Percentiles rank a stretch among this genome's conserved stretches.
phyloP scores from a whole-genome alignment of 345 rosid species.

The Heritiera fomes region DNA sequence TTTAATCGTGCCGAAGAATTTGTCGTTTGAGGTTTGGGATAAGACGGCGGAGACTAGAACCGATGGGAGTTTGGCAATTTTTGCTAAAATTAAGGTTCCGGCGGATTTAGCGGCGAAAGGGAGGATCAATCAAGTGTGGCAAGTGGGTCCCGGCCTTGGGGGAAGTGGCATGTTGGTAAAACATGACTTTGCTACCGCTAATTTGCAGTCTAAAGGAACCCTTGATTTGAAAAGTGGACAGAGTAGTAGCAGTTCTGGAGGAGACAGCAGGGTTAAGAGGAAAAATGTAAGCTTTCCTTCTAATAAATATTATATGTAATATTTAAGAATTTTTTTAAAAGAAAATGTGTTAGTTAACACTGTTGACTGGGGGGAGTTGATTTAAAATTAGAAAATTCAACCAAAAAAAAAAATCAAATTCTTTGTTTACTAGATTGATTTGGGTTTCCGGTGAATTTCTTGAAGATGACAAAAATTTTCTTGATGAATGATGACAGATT shows the following conservation, averaged over 20 bases:
- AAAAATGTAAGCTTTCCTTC: slow-evolving; percentile 51
- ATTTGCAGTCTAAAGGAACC: slow-evolving; percentile 36
- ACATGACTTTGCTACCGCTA: slow-evolving; percentile 37
- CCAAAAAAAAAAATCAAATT: too few species aligned
- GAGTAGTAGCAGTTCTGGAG: slow-evolving; percentile 25
- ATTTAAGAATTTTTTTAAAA: neutral
- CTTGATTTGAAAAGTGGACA: slow-evolving; percentile 41
- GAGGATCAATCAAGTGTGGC: slow-evolving; percentile 79
- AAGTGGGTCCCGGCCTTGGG: slow-evolving; percentile 54
- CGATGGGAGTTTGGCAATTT: slow-evolving; percentile 48
- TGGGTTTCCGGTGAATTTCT: neutral
- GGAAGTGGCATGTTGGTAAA: slow-evolving; percentile 25
- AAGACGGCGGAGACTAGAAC: slow-evolving; percentile 45
- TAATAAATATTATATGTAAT: neutral
- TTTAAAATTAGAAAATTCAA: neutral
- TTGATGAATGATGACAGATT: slow-evolving; percentile 41
- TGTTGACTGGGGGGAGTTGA: neutral
- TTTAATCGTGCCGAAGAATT: slow-evolving; percentile 28
- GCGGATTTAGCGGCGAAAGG: slow-evolving; percentile 45
- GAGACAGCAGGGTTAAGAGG: slow-evolving; percentile 41
- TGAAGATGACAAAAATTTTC: neutral
- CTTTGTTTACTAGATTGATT: neutral
- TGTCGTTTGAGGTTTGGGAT: slow-evolving; percentile 73
- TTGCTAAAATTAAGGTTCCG: slow-evolving; percentile 69
- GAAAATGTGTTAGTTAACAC: neutral